These are phyloP conservation scores for Serendipita vermifera DNA, from an alignment of 768 basidiomycete genomes.

Conservation along the genomic window DNA sequence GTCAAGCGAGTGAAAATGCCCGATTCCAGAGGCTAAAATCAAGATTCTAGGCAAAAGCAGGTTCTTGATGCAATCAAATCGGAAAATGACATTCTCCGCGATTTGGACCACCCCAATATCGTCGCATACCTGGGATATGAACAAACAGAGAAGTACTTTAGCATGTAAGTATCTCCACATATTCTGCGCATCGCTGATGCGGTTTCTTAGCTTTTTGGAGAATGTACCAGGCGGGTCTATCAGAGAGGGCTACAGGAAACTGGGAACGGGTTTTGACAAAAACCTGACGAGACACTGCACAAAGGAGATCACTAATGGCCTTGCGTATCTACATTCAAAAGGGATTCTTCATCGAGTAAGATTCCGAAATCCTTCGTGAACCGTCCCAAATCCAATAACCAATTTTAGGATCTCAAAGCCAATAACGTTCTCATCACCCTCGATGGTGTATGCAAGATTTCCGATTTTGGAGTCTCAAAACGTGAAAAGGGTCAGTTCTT, in stretches of 20 bases:
- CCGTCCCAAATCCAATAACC: not conserved
- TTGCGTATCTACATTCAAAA: slow-evolving; percentile 31
- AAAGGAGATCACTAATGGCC: slow-evolving; percentile 32
- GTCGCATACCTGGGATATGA: slow-evolving; percentile 34
- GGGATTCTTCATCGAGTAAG: slow-evolving; percentile 32
- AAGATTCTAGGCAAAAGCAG: slow-evolving; percentile 27
- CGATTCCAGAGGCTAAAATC: slow-evolving; percentile 28
- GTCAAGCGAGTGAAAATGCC: slow-evolving; percentile 40
- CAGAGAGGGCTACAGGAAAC: slow-evolving; percentile 75
- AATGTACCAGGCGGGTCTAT: slow-evolving; percentile 39
- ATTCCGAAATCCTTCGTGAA: slow-evolving; percentile 11
- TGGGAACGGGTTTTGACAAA: slow-evolving; percentile 53
- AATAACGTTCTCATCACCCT: slow-evolving; percentile 39
- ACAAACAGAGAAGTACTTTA: slow-evolving; percentile 24
- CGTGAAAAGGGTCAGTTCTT: slow-evolving; percentile 35
- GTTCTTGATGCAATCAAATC: slow-evolving; percentile 32
- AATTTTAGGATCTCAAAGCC: slow-evolving; percentile 31
- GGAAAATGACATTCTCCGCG: slow-evolving; percentile 36
- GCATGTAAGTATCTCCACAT: slow-evolving; percentile 23
- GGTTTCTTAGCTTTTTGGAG: slow-evolving; percentile 30
- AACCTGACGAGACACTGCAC: slow-evolving; percentile 34
- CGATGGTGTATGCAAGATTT: slow-evolving; percentile 36
- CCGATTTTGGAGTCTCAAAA: slow-evolving; percentile 39
- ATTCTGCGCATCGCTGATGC: not conserved
- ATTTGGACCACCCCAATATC: slow-evolving; percentile 36